A percentile compares a stretch with the other conserved stretches of the same genome.
These are phyloP conservation scores for Breviolum minutum DNA, from an alignment of 73 alveolate species.

Conservation along the genomic window DNA sequence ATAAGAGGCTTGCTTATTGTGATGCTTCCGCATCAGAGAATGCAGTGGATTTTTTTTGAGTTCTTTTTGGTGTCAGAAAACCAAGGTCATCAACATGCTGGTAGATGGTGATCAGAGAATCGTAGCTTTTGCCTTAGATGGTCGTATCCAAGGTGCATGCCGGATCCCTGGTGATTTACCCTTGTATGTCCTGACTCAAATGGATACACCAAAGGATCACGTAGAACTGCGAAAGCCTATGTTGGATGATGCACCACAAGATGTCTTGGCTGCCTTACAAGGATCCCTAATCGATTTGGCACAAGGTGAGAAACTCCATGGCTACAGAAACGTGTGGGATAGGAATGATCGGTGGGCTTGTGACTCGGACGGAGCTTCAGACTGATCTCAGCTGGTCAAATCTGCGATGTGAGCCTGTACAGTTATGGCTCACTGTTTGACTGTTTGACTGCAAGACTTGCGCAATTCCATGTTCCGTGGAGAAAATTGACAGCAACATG, in stretches of 20 bases:
- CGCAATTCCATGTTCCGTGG: too few relatives aligned
- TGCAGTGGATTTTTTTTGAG: too few relatives aligned
- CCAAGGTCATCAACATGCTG: slow-evolving; percentile 60
- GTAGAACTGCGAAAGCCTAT: slow-evolving; percentile 75
- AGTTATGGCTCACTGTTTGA: too few relatives aligned
- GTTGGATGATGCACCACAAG: slow-evolving; percentile 54
- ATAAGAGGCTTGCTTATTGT: too few relatives aligned
- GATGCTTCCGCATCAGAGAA: too few relatives aligned
- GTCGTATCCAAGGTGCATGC: slow-evolving; percentile 82
- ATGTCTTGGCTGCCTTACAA: slow-evolving; percentile 2
- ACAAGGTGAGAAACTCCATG: slow-evolving; percentile 28
- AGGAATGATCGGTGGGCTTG: too few relatives aligned
- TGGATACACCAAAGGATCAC: slow-evolving; percentile 58
- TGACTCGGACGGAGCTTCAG: too few relatives aligned
- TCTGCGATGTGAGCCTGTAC: too few relatives aligned
- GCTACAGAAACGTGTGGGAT: background rate
- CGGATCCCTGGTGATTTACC: slow-evolving; percentile 32
- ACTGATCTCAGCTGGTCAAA: too few relatives aligned
- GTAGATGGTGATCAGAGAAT: slow-evolving; percentile 53
- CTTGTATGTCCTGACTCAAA: slow-evolving; percentile 60
- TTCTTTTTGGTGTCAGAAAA: background rate
- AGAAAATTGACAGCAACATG: too few relatives aligned
- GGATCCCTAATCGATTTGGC: slow-evolving; percentile 56
- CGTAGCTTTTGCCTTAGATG: slow-evolving; percentile 53
- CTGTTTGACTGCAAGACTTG: too few relatives aligned